Percentiles rank a stretch among this genome's conserved stretches.
Evolutionary conservation across 345 rosid genomes (phyloP).

Genomic region (Capsella bursapastoris): DNA sequence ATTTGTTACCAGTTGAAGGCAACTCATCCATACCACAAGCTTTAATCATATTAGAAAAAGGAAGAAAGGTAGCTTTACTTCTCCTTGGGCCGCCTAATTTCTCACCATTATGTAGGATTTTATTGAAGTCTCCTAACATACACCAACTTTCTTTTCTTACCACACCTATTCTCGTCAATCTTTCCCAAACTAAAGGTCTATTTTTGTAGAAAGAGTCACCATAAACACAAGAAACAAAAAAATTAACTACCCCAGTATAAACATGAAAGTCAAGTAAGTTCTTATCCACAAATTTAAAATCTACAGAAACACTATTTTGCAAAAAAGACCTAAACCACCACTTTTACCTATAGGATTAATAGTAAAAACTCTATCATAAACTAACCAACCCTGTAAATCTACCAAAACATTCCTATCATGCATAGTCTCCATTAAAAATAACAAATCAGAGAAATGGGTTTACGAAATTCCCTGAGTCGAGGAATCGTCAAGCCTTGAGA

Average conservation of each 20-base stretch:
- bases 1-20: not conserved
- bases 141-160: not conserved
- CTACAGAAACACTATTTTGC: not conserved
- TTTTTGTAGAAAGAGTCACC: not conserved
- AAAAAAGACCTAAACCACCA: not conserved
- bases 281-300: no score
- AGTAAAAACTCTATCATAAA: not conserved
- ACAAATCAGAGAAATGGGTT: not conserved
- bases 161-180: not conserved
- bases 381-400: not conserved
- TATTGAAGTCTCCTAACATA: not conserved
- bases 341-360: not conserved
- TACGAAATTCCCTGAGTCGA: not conserved
- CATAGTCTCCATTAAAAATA: not conserved
- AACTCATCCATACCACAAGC: not conserved
- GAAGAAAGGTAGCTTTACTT: not conserved
- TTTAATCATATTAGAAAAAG: not conserved
- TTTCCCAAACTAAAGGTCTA: not conserved
- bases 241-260: not conserved
- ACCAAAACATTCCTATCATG: not conserved
- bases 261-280: not conserved
- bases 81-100: not conserved
- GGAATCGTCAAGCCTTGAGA: not conserved
- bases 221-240: not conserved
- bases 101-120: not conserved